phyloP scores from a whole-genome alignment of 2,329 filamentous ascomycete genomes.

The Talaromyces sp. region DNA sequence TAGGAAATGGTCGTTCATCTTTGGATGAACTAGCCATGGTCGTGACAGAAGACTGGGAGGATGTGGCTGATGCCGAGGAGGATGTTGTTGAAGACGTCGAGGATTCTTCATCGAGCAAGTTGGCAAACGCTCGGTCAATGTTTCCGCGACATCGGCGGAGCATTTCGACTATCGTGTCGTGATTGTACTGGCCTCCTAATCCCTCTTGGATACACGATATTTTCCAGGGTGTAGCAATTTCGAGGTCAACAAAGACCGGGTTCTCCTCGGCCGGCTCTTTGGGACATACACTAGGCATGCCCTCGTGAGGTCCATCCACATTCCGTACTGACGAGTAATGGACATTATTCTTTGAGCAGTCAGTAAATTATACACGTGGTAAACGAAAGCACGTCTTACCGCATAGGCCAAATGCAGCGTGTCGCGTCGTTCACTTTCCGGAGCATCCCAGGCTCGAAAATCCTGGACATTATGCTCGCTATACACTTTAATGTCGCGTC shows the following conservation, averaged over 20 bases:
- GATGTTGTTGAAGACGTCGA: slow-evolving; percentile 13
- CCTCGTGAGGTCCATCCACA: slow-evolving; percentile 53
- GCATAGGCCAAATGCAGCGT: slow-evolving; percentile 58
- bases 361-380: slow-evolving; percentile 2
- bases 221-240: slow-evolving; percentile 50
- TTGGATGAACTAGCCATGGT: slow-evolving; percentile 8
- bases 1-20: background rate
- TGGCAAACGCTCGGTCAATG: slow-evolving; percentile 49
- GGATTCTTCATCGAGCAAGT: slow-evolving; percentile 44
- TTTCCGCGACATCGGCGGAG: slow-evolving; percentile 51
- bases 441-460: slow-evolving; percentile 43
- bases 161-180: slow-evolving; percentile 46
- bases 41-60: slow-evolving; percentile 7
- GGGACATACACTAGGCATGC: slow-evolving; percentile 45
- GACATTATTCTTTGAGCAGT: slow-evolving; percentile 49
- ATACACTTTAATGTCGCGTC: slow-evolving; percentile 60
- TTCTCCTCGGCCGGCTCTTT: slow-evolving; percentile 19
- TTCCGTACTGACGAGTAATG: slow-evolving; percentile 64
- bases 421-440: slow-evolving; percentile 27
- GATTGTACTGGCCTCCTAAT: slow-evolving; percentile 47
- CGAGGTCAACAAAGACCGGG: slow-evolving; percentile 28
- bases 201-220: slow-evolving; percentile 49
- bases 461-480: slow-evolving; percentile 32
- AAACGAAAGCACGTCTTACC: slow-evolving; percentile 37
- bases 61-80: slow-evolving; percentile 6